These are phyloP conservation scores for Calonectria honghensis DNA, from an alignment of 2,329 filamentous ascomycete genomes.

Conservation along the genomic window DNA sequence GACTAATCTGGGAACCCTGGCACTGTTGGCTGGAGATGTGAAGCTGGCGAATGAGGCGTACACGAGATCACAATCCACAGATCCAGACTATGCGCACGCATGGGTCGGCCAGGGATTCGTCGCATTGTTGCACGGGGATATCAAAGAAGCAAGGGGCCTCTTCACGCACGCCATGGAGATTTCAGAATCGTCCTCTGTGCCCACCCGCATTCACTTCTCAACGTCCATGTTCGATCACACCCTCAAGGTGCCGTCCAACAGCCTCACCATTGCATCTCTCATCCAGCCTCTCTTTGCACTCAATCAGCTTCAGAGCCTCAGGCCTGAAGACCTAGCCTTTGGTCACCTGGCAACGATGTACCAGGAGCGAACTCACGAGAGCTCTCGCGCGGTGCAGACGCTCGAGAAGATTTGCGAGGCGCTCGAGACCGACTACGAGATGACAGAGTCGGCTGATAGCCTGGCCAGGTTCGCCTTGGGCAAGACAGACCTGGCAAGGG, in stretches of 20 bases:
- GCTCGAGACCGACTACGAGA: conserved; percentile 89
- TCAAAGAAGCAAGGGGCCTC: conserved; percentile 85
- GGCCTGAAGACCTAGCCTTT: conserved; percentile 81
- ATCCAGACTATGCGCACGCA: conserved; percentile 93
- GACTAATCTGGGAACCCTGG: conserved; percentile 93
- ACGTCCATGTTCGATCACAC: conserved; percentile 89
- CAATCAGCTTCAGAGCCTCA: conserved; percentile 84
- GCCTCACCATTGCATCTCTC: conserved; percentile 74
- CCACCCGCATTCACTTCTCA: conserved; percentile 87
- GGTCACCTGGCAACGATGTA: conserved; percentile 88
- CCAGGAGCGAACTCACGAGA: conserved; percentile 86
- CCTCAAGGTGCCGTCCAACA: conserved; percentile 71
- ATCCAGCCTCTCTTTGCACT: conserved; percentile 93
- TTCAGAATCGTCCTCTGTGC: conserved; percentile 82
- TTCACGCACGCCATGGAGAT: conserved; percentile 98
- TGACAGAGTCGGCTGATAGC: conserved; percentile 83
- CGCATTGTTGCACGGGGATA: conserved; percentile 84
- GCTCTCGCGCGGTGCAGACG: conserved; percentile 75
- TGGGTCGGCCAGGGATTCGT: conserved; percentile 96
- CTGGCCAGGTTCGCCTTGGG: conserved; percentile 87
- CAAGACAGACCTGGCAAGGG: conserved; percentile 91
- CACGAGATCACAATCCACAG: conserved; percentile 91
- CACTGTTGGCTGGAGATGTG: conserved; percentile 87
- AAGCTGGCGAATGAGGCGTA: conserved; percentile 94
- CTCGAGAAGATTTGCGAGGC: conserved; percentile 80